Percentiles rank a stretch among this genome's conserved stretches.
Conservation (phyloP, 768 basidiomycete genomes). For the Collybia nuda region DNA sequence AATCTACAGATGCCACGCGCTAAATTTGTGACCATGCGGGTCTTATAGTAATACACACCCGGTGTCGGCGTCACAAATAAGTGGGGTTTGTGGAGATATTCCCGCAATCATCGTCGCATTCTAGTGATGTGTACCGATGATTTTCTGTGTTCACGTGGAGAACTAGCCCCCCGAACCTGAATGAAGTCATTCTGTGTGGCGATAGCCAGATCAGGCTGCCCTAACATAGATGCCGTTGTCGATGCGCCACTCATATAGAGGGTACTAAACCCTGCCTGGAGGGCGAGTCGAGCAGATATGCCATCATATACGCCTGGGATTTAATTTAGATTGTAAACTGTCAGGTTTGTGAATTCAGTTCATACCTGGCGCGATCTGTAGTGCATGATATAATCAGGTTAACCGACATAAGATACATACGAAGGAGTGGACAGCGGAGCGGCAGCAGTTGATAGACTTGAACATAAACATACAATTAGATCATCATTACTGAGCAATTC, state of each 20-base stretch:
- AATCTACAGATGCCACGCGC: constrained; percentile 27
- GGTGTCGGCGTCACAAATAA: constrained; percentile 60
- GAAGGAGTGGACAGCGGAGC: too few species aligned
- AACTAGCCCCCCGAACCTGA: constrained; percentile 25
- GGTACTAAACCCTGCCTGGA: constrained; percentile 50
- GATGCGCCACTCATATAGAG: constrained; percentile 53
- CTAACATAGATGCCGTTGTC: constrained; percentile 54
- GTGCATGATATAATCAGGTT: neutral
- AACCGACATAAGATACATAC: too few species aligned
- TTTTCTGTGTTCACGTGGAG: neutral
- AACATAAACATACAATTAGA: too few species aligned
- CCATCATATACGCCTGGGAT: constrained; percentile 41
- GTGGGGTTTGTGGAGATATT: constrained; percentile 41
- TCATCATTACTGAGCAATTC: too few species aligned
- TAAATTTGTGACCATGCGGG: neutral
- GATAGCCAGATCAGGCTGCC: constrained; percentile 55
- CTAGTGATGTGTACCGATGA: constrained; percentile 10
- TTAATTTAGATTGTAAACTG: too few species aligned
- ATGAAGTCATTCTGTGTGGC: constrained; percentile 56
- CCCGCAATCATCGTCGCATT: constrained; percentile 51
- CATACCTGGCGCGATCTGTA: constrained; percentile 17
- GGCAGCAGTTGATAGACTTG: too few species aligned
- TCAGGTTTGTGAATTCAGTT: too few species aligned
- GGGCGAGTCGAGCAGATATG: constrained; percentile 50
- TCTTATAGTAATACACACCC: constrained; percentile 27